Conservation (phyloP, 495 filamentous ascomycete species). For the Neurospora discreta region DNA sequence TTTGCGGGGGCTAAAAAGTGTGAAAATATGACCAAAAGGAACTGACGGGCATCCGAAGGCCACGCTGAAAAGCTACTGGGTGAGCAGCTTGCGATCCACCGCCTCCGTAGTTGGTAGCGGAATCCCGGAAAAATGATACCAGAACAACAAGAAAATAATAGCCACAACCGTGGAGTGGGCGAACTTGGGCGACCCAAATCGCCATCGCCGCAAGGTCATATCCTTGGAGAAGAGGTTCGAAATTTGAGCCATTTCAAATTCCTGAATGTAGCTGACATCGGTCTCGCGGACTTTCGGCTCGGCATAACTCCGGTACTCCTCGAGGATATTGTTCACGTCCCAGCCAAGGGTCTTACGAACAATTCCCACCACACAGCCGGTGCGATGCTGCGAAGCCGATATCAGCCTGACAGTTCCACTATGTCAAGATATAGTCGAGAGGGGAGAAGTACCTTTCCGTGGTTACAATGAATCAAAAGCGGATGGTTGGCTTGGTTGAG, state of each 20-base stretch:
- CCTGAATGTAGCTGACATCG: constrained; percentile 39
- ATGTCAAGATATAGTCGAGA: background rate
- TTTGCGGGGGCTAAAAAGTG: background rate
- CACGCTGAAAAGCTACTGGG: background rate
- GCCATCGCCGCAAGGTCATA: background rate
- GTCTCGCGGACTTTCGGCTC: constrained; percentile 48
- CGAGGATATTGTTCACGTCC: constrained; percentile 42
- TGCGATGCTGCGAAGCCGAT: constrained; percentile 51
- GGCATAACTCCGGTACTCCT: constrained; percentile 60
- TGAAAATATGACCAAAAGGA: background rate
- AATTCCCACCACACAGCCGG: constrained; percentile 66
- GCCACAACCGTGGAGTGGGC: constrained; percentile 14
- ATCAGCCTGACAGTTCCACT: constrained; percentile 8
- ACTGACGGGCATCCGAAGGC: background rate
- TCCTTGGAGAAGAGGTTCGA: constrained; percentile 13
- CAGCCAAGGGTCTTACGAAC: constrained; percentile 56
- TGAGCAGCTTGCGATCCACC: constrained; percentile 1
- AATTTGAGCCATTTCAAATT: constrained; percentile 24
- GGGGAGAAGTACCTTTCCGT: constrained; percentile 53
- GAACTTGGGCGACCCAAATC: constrained; percentile 14
- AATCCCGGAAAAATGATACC: constrained; percentile 13
- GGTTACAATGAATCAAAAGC: constrained; percentile 77
- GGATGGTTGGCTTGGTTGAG: constrained; percentile 59
- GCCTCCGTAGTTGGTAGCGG: constrained; percentile 1
- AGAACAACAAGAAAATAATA: constrained; percentile 16